phyloP scores from a whole-genome alignment of 352 stramenopile species.

The Phytophthora uliginosa region DNA sequence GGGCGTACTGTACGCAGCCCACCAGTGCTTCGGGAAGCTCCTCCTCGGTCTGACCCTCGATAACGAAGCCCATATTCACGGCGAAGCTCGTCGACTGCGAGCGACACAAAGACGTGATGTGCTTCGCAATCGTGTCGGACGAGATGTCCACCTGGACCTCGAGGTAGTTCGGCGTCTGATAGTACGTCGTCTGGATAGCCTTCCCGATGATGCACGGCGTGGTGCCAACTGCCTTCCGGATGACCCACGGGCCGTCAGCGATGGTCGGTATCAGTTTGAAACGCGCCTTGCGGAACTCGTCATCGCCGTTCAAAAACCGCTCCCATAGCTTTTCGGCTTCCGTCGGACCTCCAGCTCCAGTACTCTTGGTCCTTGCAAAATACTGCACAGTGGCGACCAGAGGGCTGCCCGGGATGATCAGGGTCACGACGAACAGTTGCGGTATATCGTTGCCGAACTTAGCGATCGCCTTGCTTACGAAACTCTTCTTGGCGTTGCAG shows the following conservation, averaged over 20 bases:
- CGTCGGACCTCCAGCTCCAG: conserved; percentile 7
- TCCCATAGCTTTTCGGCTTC: conserved; percentile 69
- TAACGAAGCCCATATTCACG: conserved; percentile 85
- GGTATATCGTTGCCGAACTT: conserved; percentile 79
- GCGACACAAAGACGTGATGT: conserved; percentile 78
- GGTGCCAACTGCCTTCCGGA: conserved; percentile 81
- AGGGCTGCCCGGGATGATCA: conserved; percentile 74
- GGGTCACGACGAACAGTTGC: conserved; percentile 79
- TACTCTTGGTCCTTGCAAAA: conserved; percentile 67
- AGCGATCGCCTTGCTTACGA: conserved; percentile 65
- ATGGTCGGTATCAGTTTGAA: conserved; percentile 87
- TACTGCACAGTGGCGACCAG: conserved; percentile 80
- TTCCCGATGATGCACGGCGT: conserved; percentile 86
- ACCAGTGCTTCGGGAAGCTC: conserved; percentile 84
- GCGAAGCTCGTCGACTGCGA: conserved; percentile 72
- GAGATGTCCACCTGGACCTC: conserved; percentile 85
- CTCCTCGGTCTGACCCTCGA: conserved; percentile 68
- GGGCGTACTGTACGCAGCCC: conserved; percentile 80
- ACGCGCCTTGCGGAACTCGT: conserved; percentile 72
- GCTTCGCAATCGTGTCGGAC: conserved; percentile 78
- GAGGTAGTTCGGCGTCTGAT: conserved; percentile 66
- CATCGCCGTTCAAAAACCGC: conserved; percentile 67
- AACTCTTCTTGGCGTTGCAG: conserved; percentile 69
- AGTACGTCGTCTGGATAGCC: conserved; percentile 73
- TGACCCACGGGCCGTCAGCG: conserved; percentile 82